Base-by-base conservation (phyloP, 1,139 yeast genomes). In the Neolecta irregularis region DNA sequence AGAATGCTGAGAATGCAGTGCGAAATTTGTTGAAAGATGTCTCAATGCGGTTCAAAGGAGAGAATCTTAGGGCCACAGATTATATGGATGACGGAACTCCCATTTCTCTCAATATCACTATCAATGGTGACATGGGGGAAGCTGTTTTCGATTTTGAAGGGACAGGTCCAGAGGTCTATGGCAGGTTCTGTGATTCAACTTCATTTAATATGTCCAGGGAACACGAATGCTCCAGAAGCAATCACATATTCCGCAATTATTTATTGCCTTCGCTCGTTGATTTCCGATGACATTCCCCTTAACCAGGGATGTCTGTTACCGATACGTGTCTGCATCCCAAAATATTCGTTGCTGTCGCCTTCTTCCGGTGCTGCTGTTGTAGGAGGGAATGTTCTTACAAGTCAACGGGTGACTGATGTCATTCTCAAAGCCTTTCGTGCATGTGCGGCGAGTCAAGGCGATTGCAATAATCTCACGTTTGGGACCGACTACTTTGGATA, bases 361-460 rank as follows among this genome's bases (percentile, higher is more conserved):
- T 64, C 74, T 2, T 64, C 62, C 26, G 80, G 75, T 33, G 88
- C 88, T 12, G 93, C 93, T 1, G 83, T 77, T 3, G 91, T 78
- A 6, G 93, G 92, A 20, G 92, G 92, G 5, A 80, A 79, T 51
- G 91, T 78, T n/a, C 76, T 76, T 53, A 79, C 93, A 0, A 72
- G 88, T 1, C 93, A 80, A 54, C 63, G 92, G 42, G 72, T 80
- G 29, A 77, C 81, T 2, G 93, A 79, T 54, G 83, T 75, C 3
- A 66, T 79, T 41, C 61, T 80, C 48, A 71, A 70, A 46, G 81
- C 92, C 0, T 78, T 79, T 50, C 64, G 67, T 42, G 78, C 79
- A 4, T 76, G 78, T 50, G 93, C 77, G 1, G 78, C 74, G 41
- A 75, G 85, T 3, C 85, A 77, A 47, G 79, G 81, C 28, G 46